Evolutionary conservation across 2,329 filamentous ascomycete genomes (phyloP), one percentile per base, ranked within the genome.

Genomic region (Aspergillus versicolor): DNA sequence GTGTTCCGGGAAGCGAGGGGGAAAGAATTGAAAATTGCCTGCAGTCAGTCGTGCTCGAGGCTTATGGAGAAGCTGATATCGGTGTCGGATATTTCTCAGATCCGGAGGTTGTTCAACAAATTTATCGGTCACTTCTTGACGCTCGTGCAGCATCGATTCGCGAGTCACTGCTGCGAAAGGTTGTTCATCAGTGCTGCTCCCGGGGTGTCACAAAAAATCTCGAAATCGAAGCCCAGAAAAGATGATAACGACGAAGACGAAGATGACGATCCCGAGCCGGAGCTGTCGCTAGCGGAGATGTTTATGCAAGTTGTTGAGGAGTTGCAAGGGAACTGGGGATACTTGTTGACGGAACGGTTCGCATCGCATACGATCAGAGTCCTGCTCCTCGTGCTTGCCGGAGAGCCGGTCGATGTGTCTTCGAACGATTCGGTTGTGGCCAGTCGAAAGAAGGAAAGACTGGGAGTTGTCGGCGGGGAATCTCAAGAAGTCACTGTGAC

Each of bases 101-200:
- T 96, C 74, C 96, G 96, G 80, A 82, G 82, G 47, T 77, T 99
- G 19, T 97, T 97, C 72, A 84, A 85, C 63, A 91, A 89, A 44
- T 97, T 97, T 73, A 87, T 82, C 19, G 88, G 89, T 34, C 90
- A 97, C 75, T 96, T 97, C 75, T 79, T 93, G 57, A 88, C 92
- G 66, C 83, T 99, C 27, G 87, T 97, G 51, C 92, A 95, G 72
- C 94, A 99, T 76, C 89, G 94, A 17, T 99, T 99, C 69, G 94
- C 94, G 5, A 96, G 92, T 59, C 94, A 99, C 78, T 97, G 93
- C 76, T 97, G 92, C 72, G 94, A 99, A 77, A 91, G 91, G 24
- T 82, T 99, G 32, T 97, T 99, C 73, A 80, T 92, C 48, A 86
- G 90, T 62, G 89, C 90, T 2, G 92, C 92, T 0, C 88, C 90